Base-by-base conservation (phyloP, 495 filamentous ascomycete genomes). In the Penicillium parvum region DNA sequence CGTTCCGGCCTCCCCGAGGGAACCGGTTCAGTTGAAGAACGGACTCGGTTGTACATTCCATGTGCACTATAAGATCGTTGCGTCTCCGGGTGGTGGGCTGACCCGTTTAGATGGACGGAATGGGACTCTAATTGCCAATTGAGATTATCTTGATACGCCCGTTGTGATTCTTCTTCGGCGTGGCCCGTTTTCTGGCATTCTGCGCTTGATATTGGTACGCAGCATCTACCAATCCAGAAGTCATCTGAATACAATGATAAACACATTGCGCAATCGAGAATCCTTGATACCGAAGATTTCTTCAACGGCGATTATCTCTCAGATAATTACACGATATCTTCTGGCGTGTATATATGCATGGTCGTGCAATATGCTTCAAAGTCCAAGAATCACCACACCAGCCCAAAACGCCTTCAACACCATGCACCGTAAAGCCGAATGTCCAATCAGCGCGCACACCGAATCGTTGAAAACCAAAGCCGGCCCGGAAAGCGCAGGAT, bases 1-100 rank as follows among this genome's bases (percentile, higher is more conserved):
- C 88, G 43, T 96, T 76, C 65, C 64, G 75, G 47, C 80, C 83
- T 55, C 78, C 72, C 37, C 86, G 84, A 52, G 92, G 92, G 5
- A 90, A 97, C 70, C 76, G 94, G 40, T 87, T 98, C 63, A 81
- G 75, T 58, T 86, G 56, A 68, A 23, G 20, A 15, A 29, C 16
- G 23, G 21, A 25, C 32, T 25, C 18, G 25, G 41, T 41, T 45
- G 52, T 53, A 60, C 27, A 55, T 50, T 52, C 41, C 37, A 18
- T 16, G 14, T 19, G 43, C 26, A 35, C 22, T 25, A 41, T 35
- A 23, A 3, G 10, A 20, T 32, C 11, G 20, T 8, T 2, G 37
- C 11, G 38, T 14, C 6, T 0, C 12, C 11, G 25, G 10, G 27
- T 22, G 20, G 22, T 7, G 20, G 7, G n/a, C 28, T 17, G 28